phyloP scores from a whole-genome alignment of 2,329 filamentous ascomycete species.

The Talaromyces piceae region DNA sequence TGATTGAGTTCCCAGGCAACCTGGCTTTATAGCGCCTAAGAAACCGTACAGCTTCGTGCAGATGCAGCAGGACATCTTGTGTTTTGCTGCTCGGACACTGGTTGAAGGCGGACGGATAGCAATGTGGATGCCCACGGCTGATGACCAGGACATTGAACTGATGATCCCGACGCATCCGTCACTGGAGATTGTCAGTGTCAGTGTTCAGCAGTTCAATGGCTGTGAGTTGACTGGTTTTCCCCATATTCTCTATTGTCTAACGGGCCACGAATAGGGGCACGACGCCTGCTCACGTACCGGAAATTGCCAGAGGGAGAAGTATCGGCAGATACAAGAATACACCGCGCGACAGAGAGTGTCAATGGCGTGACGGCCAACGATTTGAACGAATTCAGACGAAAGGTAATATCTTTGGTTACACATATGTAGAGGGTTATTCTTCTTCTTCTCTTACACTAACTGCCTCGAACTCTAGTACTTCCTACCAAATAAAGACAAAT shows the following conservation, averaged over 20 bases:
- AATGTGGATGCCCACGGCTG: conserved; percentile 96
- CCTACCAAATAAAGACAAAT: neutral
- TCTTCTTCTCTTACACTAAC: neutral
- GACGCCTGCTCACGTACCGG: conserved; percentile 78
- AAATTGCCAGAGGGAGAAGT: conserved; percentile 54
- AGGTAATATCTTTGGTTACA: conserved; percentile 20
- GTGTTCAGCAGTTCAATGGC: conserved; percentile 81
- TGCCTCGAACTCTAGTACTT: neutral
- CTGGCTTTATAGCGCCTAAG: conserved; percentile 77
- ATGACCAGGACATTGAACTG: conserved; percentile 69
- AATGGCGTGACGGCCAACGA: conserved; percentile 53
- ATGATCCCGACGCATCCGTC: conserved; percentile 68
- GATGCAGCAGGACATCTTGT: conserved; percentile 82
- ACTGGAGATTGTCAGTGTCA: conserved; percentile 66
- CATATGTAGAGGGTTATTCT: no score
- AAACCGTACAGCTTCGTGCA: conserved; percentile 85
- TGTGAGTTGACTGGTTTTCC: conserved; percentile 49
- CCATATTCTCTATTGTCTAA: neutral
- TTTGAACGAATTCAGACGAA: conserved; percentile 60
- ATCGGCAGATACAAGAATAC: conserved; percentile 21
- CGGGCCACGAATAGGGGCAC: conserved; percentile 57
- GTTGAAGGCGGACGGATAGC: conserved; percentile 73
- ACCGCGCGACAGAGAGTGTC: conserved; percentile 27
- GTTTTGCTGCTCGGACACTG: conserved; percentile 68
- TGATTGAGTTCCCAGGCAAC: conserved; percentile 35